Percentiles rank a stretch among this genome's conserved stretches.
Evolutionary conservation across 345 rosid species (phyloP).

Genomic region (Laguncularia racemosa): DNA sequence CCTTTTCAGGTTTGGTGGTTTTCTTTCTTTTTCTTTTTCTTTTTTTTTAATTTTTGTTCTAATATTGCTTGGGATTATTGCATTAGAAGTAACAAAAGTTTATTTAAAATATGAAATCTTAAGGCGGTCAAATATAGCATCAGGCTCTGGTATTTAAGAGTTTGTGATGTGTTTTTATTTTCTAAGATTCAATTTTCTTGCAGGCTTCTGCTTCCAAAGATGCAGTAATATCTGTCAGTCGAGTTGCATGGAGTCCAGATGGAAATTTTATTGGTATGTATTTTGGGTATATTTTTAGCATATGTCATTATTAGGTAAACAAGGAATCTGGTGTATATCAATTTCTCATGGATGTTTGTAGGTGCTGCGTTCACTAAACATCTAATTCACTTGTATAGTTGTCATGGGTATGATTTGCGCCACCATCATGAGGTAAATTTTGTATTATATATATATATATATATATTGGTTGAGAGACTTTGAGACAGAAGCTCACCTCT

Average conservation of each 20-base stretch:
- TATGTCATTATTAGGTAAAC: background rate
- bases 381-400: conserved; percentile 24
- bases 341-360: conserved; percentile 1
- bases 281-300: background rate
- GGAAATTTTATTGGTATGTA: conserved; percentile 42
- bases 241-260: conserved; percentile 62
- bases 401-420: conserved; percentile 20
- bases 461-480: background rate
- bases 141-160: background rate
- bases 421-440: conserved; percentile 21
- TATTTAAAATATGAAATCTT: background rate
- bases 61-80: too few species aligned
- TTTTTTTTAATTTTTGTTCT: background rate
- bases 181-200: conserved; percentile 7
- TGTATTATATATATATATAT: background rate
- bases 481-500: conserved; percentile 7
- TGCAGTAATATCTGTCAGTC: conserved; percentile 38
- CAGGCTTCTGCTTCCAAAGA: conserved; percentile 46
- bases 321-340: too few species aligned
- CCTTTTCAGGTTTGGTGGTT: conserved; percentile 55
- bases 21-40: background rate
- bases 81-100: background rate
- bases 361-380: conserved; percentile 30
- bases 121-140: background rate
- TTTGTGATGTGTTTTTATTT: background rate